A percentile compares a stretch with the other conserved stretches of the same genome.
These are phyloP conservation scores for Talaromyces sp. DNA, from an alignment of 2,329 filamentous ascomycete genomes.

Conservation along the genomic window DNA sequence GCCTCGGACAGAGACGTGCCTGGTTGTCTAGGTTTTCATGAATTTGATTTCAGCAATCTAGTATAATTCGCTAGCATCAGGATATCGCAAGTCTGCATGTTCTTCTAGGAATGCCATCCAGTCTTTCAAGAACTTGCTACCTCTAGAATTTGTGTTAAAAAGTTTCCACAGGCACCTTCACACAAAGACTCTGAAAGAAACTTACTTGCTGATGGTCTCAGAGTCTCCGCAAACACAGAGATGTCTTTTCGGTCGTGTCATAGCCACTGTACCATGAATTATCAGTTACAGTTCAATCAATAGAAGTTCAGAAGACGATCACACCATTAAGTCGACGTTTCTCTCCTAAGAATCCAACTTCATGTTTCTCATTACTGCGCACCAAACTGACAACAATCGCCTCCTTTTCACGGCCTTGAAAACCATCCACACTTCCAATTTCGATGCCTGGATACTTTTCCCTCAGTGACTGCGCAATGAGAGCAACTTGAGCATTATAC, in stretches of 20 bases:
- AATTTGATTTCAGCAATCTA: neutral
- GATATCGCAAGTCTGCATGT: constrained; percentile 83
- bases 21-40: no score
- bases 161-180: no score
- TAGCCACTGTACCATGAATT: constrained; percentile 65
- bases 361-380: constrained; percentile 77
- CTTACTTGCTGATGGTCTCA: constrained; percentile 84
- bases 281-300: neutral
- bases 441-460: constrained; percentile 81
- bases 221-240: constrained; percentile 90
- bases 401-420: constrained; percentile 96
- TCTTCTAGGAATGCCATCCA: constrained; percentile 95
- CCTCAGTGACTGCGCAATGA: constrained; percentile 73
- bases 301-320: constrained; percentile 34
- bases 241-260: constrained; percentile 91
- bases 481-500: constrained; percentile 88
- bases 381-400: constrained; percentile 92
- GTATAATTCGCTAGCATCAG: constrained; percentile 54
- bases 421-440: constrained; percentile 94
- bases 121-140: constrained; percentile 75
- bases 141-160: constrained; percentile 51
- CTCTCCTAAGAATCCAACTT: constrained; percentile 91
- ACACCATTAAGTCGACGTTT: constrained; percentile 86
- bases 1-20: no score
- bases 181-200: constrained; percentile 24